These are phyloP conservation scores for Coffea eugenioides DNA, from an alignment of 257 asterid species.

Conservation along the genomic window DNA sequence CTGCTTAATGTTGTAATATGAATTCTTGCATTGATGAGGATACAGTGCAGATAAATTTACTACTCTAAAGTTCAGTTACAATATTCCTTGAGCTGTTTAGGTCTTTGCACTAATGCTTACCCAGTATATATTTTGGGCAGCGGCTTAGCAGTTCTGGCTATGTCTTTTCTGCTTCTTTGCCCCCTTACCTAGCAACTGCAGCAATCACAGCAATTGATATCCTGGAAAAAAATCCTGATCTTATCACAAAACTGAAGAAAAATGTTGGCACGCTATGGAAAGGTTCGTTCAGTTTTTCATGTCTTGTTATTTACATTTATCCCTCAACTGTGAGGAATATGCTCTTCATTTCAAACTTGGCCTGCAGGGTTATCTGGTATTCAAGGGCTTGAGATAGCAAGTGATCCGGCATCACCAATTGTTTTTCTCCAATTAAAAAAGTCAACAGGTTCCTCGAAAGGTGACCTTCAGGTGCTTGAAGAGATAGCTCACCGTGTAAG, in stretches of 20 bases:
- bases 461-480: constrained; percentile 68
- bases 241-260: constrained; percentile 55
- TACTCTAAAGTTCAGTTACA: not conserved
- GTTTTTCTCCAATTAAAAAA: constrained; percentile 59
- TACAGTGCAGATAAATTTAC: not conserved
- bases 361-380: constrained; percentile 59
- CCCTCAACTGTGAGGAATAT: not conserved
- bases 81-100: not conserved
- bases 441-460: constrained; percentile 61
- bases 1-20: constrained; percentile 10
- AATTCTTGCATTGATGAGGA: not conserved
- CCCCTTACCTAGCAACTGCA: constrained; percentile 94
- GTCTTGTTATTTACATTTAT: not conserved
- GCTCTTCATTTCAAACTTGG: not conserved
- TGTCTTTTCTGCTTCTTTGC: constrained; percentile 92
- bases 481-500: constrained; percentile 62
- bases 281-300: constrained; percentile 36
- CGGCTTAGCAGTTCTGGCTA: constrained; percentile 93
- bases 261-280: constrained; percentile 47
- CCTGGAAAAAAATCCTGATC: constrained; percentile 69
- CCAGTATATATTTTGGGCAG: constrained; percentile 36
- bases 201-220: constrained; percentile 85
- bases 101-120: not conserved
- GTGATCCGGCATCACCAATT: constrained; percentile 72
- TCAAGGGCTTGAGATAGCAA: constrained; percentile 56